These are phyloP conservation scores for Claviceps fusiformis DNA, from an alignment of 2,329 filamentous ascomycete species.

Conservation along the genomic window DNA sequence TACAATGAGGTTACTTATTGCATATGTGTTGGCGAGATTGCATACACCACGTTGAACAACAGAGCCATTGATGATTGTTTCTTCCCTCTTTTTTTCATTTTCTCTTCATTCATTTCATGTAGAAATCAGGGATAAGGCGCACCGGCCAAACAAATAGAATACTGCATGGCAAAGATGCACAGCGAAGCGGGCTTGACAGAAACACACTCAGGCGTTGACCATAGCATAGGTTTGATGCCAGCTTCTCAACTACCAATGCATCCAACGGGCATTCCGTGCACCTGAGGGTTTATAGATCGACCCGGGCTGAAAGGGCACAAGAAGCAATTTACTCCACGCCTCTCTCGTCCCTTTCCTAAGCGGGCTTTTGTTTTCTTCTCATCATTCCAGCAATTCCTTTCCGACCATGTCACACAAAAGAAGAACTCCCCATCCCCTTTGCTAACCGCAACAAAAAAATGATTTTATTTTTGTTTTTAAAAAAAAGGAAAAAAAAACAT, in stretches of 20 bases:
- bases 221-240: constrained; percentile 12
- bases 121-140: background rate
- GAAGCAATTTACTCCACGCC: constrained; percentile 24
- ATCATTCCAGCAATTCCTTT: background rate
- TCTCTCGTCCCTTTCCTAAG: constrained; percentile 13
- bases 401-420: background rate
- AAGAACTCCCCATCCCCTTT: background rate
- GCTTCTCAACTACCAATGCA: constrained; percentile 29
- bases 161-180: background rate
- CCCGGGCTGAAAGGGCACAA: constrained; percentile 29
- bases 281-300: constrained; percentile 27
- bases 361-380: constrained; percentile 9
- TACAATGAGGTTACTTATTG: no score
- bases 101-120: background rate
- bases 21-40: no score
- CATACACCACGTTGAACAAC: no score
- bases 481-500: constrained; percentile 2
- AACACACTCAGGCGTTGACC: background rate
- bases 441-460: background rate
- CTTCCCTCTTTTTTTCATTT: background rate
- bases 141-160: background rate
- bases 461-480: background rate
- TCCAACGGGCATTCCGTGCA: constrained; percentile 28
- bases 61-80: background rate
- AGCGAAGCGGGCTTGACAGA: background rate